Conservation (phyloP, 768 basidiomycete genomes). For the Cystofilobasidium capitatum region DNA sequence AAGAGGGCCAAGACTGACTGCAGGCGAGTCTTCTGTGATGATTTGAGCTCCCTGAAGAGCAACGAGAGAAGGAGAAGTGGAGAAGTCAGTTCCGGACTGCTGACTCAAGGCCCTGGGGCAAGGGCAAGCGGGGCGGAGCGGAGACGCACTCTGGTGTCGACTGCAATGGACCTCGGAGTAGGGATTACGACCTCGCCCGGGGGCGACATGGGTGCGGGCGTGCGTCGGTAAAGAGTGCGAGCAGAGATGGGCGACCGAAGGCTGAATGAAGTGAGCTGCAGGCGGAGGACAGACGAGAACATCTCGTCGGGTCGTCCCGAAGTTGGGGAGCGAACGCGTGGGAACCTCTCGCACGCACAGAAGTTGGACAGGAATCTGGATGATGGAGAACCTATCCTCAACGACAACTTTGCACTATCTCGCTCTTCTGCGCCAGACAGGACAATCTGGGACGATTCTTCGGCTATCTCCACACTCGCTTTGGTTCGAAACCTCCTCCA, state of each 20-base stretch:
- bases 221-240: background rate
- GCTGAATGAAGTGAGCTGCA: too few species aligned
- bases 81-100: background rate
- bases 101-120: background rate
- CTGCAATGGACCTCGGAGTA: constrained; percentile 20
- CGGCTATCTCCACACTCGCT: too few species aligned
- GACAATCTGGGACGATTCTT: too few species aligned
- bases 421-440: too few species aligned
- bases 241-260: background rate
- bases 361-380: too few species aligned
- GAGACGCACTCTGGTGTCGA: constrained; percentile 26
- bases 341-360: too few species aligned
- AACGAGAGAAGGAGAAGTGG: background rate
- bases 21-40: constrained; percentile 83
- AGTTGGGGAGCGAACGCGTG: too few species aligned
- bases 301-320: too few species aligned
- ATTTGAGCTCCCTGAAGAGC: constrained; percentile 64
- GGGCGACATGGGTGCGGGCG: constrained; percentile 1
- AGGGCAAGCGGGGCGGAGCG: background rate
- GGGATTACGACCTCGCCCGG: constrained; percentile 20
- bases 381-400: too few species aligned
- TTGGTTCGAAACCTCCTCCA: too few species aligned
- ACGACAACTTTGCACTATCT: too few species aligned
- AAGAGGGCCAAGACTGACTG: constrained; percentile 50
- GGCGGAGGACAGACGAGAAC: too few species aligned